phyloP scores from a whole-genome alignment of 1,284 basidiomycete species.

The Ustilago curta region DNA sequence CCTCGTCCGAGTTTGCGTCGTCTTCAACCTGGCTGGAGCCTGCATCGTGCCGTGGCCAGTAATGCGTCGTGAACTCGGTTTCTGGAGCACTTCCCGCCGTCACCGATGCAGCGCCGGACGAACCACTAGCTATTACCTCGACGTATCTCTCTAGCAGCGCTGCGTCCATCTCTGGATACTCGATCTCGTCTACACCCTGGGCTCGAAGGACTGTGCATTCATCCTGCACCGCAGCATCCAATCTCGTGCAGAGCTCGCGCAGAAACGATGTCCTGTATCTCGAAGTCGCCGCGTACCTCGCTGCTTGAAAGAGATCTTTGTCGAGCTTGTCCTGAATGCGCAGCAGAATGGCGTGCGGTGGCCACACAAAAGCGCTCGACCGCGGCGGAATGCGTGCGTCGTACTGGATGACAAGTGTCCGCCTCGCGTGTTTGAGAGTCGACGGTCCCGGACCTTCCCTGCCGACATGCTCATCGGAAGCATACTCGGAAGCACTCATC shows the following conservation, averaged over 20 bases:
- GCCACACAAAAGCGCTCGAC: conserved; percentile 44
- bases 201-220: conserved; percentile 23
- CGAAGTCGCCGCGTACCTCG: conserved; percentile 16
- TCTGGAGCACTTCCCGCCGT: conserved; percentile 22
- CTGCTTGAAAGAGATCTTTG: conserved; percentile 25
- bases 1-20: not conserved
- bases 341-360: conserved; percentile 20
- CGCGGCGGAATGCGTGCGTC: conserved; percentile 39
- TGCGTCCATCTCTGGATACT: conserved; percentile 46
- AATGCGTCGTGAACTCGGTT: conserved; percentile 37
- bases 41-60: conserved; percentile 13
- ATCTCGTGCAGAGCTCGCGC: conserved; percentile 33
- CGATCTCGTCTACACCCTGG: conserved; percentile 37
- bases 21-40: not conserved
- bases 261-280: conserved; percentile 44
- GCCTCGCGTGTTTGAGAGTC: conserved; percentile 26
- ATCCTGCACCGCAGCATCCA: conserved; percentile 42
- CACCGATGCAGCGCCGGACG: conserved; percentile 4
- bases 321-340: conserved; percentile 35
- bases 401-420: conserved; percentile 42
- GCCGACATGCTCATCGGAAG: not conserved
- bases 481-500: not conserved
- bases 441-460: conserved; percentile 28
- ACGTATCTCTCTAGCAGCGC: conserved; percentile 43
- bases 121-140: conserved; percentile 25